Evolutionary conservation across 2,329 filamentous ascomycete species (phyloP).

Genomic region (Ophiostoma angusticollis): DNA sequence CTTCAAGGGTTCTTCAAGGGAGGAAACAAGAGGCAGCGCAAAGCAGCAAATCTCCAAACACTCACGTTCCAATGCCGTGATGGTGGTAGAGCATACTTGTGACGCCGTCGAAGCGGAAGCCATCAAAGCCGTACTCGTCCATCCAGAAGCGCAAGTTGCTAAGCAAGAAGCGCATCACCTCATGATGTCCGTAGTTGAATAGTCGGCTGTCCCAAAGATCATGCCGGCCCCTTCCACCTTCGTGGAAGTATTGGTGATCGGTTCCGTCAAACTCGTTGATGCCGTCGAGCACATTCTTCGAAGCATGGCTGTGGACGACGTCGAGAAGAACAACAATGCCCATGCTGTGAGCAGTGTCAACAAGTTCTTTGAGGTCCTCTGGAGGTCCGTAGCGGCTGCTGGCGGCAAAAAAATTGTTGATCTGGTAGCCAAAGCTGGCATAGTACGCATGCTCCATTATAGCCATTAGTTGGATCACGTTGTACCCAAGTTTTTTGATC

Average conservation of each 20-base stretch:
- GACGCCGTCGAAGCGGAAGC: constrained; percentile 94
- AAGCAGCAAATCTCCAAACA: constrained; percentile 8
- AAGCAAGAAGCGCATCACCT: constrained; percentile 88
- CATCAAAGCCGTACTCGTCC: constrained; percentile 94
- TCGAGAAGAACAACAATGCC: constrained; percentile 86
- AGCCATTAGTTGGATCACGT: constrained; percentile 96
- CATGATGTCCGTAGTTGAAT: constrained; percentile 93
- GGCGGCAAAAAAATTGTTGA: constrained; percentile 97
- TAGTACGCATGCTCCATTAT: constrained; percentile 99
- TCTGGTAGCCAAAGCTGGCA: constrained; percentile 95
- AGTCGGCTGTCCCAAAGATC: constrained; percentile 92
- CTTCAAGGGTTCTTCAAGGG: no score
- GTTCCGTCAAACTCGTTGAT: constrained; percentile 92
- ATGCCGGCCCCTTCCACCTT: constrained; percentile 69
- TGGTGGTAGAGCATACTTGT: constrained; percentile 97
- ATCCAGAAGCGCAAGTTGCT: constrained; percentile 98
- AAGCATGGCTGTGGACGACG: constrained; percentile 94
- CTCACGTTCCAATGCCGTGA: constrained; percentile 92
- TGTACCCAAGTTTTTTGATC: constrained; percentile 85
- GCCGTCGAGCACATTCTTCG: constrained; percentile 91
- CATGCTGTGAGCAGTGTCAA: constrained; percentile 86
- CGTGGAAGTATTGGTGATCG: constrained; percentile 93
- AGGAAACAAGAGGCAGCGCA: no score
- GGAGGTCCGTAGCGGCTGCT: constrained; percentile 90
- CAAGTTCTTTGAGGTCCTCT: constrained; percentile 90